These are phyloP conservation scores for Mortierella sp. DNA, from an alignment of 371 early-diverging fungal species.

Conservation along the genomic window DNA sequence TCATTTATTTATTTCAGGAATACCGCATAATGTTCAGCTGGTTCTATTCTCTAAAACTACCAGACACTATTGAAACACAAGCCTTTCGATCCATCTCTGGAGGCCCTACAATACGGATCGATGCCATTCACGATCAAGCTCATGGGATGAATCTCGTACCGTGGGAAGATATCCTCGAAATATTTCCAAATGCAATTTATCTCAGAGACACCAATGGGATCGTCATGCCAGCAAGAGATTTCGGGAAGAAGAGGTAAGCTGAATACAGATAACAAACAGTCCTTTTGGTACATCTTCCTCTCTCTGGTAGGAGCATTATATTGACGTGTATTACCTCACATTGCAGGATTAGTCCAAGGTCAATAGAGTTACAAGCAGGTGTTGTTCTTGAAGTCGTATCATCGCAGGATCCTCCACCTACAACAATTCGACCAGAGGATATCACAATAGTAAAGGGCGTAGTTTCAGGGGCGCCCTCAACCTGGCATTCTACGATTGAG, in stretches of 20 bases:
- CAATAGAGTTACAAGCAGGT: constrained; percentile 26
- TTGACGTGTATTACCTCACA: no score
- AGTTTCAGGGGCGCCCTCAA: neutral
- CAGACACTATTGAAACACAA: constrained; percentile 30
- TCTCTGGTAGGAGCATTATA: neutral
- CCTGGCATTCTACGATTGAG: neutral
- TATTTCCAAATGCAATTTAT: constrained; percentile 34
- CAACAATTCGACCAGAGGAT: constrained; percentile 8
- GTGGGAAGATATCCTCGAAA: constrained; percentile 35
- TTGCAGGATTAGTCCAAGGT: constrained; percentile 18
- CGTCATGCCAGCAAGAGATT: constrained; percentile 32
- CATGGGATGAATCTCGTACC: constrained; percentile 29
- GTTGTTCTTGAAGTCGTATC: constrained; percentile 36
- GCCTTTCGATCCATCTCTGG: constrained; percentile 31
- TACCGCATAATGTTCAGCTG: no score
- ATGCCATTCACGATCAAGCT: constrained; percentile 22
- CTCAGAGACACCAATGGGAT: constrained; percentile 28
- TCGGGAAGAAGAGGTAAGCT: constrained; percentile 1
- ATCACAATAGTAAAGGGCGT: constrained; percentile 6
- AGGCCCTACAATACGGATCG: constrained; percentile 15
- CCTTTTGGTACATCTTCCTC: no score
- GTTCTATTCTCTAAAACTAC: neutral
- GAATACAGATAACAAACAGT: neutral
- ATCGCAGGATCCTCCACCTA: constrained; percentile 15
- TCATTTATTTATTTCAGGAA: no score